Percentiles rank a stretch among this genome's conserved stretches.
These are phyloP conservation scores for Talaromyces sp. DNA, from an alignment of 2,329 filamentous ascomycete species.

Conservation along the genomic window DNA sequence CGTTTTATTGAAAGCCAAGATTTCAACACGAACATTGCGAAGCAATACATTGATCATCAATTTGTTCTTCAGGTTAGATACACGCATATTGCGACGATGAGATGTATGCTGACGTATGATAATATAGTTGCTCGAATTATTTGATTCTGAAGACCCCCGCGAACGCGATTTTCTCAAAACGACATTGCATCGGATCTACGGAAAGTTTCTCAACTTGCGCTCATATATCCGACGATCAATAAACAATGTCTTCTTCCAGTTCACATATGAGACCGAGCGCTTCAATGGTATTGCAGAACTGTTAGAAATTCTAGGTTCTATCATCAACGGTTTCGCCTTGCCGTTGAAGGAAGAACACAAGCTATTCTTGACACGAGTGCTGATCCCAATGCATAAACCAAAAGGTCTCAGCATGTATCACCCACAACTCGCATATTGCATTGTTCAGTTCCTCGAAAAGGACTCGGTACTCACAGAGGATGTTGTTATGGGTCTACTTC, in stretches of 20 bases:
- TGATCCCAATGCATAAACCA: constrained; percentile 93
- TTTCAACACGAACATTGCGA: constrained; percentile 99
- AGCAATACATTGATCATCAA: constrained; percentile 96
- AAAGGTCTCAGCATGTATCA: constrained; percentile 99
- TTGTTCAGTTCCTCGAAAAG: constrained; percentile 97
- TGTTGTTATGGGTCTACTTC: constrained; percentile 87
- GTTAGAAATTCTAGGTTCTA: constrained; percentile 93
- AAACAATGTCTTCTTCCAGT: constrained; percentile 99
- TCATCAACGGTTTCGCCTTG: constrained; percentile 97
- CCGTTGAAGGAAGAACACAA: constrained; percentile 99
- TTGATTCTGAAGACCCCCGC: constrained; percentile 95
- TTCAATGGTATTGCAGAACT: constrained; percentile 98
- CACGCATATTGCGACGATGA: constrained; percentile 18
- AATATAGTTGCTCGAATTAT: constrained; percentile 79
- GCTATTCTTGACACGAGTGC: constrained; percentile 87
- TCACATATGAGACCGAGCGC: constrained; percentile 95
- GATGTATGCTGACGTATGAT: constrained; percentile 16
- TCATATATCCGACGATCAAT: constrained; percentile 97
- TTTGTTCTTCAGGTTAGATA: constrained; percentile 75
- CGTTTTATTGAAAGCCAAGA: constrained; percentile 99
- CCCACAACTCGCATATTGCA: constrained; percentile 95
- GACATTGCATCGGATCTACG: constrained; percentile 94
- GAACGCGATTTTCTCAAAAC: constrained; percentile 98
- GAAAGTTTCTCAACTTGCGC: constrained; percentile 95
- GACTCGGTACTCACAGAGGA: constrained; percentile 96